Percentiles rank a stretch among this genome's conserved stretches.
These are phyloP conservation scores for Parsonsia alboflavescens DNA, from an alignment of 257 asterid species.

Conservation along the genomic window DNA sequence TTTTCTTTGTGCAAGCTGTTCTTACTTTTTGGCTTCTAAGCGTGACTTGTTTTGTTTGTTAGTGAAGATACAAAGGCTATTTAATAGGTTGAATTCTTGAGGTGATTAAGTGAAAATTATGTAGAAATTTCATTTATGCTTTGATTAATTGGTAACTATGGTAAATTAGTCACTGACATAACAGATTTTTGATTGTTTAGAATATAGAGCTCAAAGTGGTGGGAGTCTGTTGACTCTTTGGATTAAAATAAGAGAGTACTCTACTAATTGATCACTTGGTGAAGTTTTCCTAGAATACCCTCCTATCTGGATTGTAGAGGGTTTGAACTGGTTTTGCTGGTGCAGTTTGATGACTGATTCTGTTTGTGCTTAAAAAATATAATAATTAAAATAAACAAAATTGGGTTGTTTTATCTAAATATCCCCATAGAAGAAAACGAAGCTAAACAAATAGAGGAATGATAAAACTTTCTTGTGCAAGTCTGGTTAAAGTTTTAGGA, in stretches of 20 bases:
- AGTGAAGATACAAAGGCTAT: background rate
- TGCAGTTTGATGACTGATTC: background rate
- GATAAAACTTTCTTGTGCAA: background rate
- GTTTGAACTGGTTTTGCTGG: background rate
- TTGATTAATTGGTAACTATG: background rate
- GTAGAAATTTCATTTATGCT: background rate
- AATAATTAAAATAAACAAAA: background rate
- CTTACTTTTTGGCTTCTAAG: slow-evolving; percentile 5
- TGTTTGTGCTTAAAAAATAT: background rate
- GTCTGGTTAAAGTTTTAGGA: background rate
- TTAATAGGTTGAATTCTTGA: background rate
- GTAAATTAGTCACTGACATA: background rate
- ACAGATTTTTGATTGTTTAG: background rate
- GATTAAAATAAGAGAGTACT: background rate
- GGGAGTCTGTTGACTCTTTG: background rate
- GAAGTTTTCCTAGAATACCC: background rate
- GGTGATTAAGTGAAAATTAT: background rate
- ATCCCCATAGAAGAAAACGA: background rate
- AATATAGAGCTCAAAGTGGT: background rate
- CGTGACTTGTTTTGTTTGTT: background rate
- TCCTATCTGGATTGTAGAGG: background rate
- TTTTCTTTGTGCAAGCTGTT: background rate
- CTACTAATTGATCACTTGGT: background rate
- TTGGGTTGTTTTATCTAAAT: background rate
- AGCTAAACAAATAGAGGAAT: background rate